Conservation (phyloP, 1,139 yeast species). For the Kodamaea arcana region DNA sequence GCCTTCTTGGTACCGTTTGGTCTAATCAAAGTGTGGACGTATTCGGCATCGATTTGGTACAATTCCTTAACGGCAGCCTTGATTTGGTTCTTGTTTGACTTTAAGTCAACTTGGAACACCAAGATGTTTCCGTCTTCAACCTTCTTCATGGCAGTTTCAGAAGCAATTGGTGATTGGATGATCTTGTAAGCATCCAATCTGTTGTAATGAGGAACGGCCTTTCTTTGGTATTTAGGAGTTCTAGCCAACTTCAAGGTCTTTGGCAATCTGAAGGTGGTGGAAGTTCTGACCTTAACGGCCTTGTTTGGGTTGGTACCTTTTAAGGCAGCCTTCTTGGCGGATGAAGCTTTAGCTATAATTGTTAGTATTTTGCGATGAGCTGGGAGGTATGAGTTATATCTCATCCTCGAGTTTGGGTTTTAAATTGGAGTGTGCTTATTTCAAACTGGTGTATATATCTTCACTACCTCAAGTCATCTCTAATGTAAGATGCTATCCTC, state of each 20-base stretch:
- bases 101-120: constrained; percentile 95
- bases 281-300: constrained; percentile 90
- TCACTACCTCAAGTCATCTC: too few relatives aligned
- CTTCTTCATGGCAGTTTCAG: constrained; percentile 99
- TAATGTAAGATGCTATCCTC: too few relatives aligned
- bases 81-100: constrained; percentile 98
- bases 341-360: constrained; percentile 65
- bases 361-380: constrained; percentile 20
- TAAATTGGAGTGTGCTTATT: too few relatives aligned
- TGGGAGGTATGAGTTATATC: too few relatives aligned
- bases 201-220: constrained; percentile 95
- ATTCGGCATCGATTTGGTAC: constrained; percentile 90
- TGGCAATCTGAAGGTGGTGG: constrained; percentile 96
- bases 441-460: too few relatives aligned
- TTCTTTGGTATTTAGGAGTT: constrained; percentile 92
- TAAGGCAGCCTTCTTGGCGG: constrained; percentile 98
- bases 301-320: constrained; percentile 95
- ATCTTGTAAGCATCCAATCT: constrained; percentile 96
- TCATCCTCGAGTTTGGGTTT: too few relatives aligned
- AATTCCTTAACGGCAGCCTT: constrained; percentile 97
- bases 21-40: constrained; percentile 95
- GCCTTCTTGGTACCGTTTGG: constrained; percentile 99
- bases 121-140: constrained; percentile 99
- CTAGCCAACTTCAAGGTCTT: constrained; percentile 93
- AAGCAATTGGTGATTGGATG: constrained; percentile 91